Base-by-base conservation (phyloP, 208 protist genomes). In the Trypanosomatidae sp. region DNA sequence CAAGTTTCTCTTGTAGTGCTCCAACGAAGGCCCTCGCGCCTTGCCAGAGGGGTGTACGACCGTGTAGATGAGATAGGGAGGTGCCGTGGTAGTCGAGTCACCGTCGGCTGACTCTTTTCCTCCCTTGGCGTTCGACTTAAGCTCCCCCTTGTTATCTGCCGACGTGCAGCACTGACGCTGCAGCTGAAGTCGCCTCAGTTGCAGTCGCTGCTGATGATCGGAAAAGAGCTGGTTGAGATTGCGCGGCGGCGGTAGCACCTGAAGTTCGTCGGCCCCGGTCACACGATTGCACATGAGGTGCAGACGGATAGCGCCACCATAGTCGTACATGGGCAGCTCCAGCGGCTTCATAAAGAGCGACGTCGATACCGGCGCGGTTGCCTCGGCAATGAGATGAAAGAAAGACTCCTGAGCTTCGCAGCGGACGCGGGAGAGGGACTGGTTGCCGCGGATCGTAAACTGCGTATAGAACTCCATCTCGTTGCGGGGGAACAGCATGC, bases 281-380 rank as follows among this genome's bases (percentile, higher is more conserved):
- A 44, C 41, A 2, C 43, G 65, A 46, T 80, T 69, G 62, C 58
- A 66, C 60, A 87, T 9, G 62, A 78, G 62, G 50, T 85, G 75
- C 55, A 88, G 50, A 9, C 75, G 62, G 22, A 82, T 65, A 2
- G 84, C 78, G 30, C 84, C 84, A 39, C 84, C 84, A 72, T 85
- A 88, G 77, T 88, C 84, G 77, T 83, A 88, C 22, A 59, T 66
- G 71, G 58, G 49, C 39, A 75, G 49, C 41, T 82, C 78, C 30
- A 88, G 65, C 36, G 84, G 84, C 50, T 76, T 70, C 80, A 85
- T 88, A 41, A 85, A 85, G 67, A 74, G 76, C n/a, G 76, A 77
- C 13, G 79, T 76, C 10, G 80, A 80, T n/a, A 76, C 74, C 36
- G 84, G 84, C 41, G 81, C 76, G 3, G 81, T 85, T 1, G 80